Conservation (phyloP, 2,329 filamentous ascomycete genomes). For the Aureobasidium sp. region DNA sequence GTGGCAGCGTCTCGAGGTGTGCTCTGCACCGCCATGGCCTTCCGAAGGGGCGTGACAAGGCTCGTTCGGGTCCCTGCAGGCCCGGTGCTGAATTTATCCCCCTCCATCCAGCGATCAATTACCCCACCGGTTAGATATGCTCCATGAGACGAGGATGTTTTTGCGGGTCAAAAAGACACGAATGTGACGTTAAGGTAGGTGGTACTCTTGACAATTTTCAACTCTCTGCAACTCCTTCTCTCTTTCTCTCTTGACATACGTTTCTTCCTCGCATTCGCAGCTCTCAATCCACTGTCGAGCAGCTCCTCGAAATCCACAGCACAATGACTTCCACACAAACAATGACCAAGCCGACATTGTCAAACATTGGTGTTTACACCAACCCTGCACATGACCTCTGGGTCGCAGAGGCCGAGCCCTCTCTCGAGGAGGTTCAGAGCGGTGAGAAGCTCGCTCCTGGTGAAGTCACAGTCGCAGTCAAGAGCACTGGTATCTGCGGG, state of each 20-base stretch:
- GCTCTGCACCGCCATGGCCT: not conserved
- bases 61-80: slow-evolving; percentile 4
- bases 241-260: slow-evolving; percentile 2
- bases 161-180: slow-evolving; percentile 15
- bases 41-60: not conserved
- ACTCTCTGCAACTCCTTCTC: slow-evolving; percentile 2
- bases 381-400: slow-evolving; percentile 89
- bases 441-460: slow-evolving; percentile 66
- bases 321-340: slow-evolving; percentile 17
- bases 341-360: slow-evolving; percentile 45
- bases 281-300: not conserved
- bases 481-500: slow-evolving; percentile 95
- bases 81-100: slow-evolving; percentile 12
- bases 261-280: not conserved
- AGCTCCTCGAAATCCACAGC: not conserved
- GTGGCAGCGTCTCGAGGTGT: not conserved
- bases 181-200: slow-evolving; percentile 6
- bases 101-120: slow-evolving; percentile 10
- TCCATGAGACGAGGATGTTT: slow-evolving; percentile 3
- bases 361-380: slow-evolving; percentile 94
- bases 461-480: slow-evolving; percentile 81
- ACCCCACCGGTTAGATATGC: slow-evolving; percentile 16
- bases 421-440: slow-evolving; percentile 63
- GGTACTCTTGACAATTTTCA: slow-evolving; percentile 5
- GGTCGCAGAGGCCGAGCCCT: slow-evolving; percentile 72